Evolutionary conservation across 2,329 filamentous ascomycete genomes (phyloP), one percentile per base, ranked within the genome.

Genomic region (Sporothrix protearum): DNA sequence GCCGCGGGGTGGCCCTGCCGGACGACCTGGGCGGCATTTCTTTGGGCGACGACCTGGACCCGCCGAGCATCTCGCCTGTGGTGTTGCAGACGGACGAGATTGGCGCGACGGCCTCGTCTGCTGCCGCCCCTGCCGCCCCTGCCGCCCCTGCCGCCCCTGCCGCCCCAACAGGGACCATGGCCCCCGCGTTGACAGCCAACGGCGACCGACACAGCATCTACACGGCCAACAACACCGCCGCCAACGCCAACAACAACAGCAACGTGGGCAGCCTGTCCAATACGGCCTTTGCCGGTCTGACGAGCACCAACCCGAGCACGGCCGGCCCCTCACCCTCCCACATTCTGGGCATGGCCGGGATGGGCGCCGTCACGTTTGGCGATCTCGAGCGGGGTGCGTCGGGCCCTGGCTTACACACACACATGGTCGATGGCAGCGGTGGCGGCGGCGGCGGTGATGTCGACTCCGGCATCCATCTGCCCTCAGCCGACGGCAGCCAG

Each of bases 381-480:
- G 55, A 61, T 12, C 28, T 69, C 22, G 39, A 57, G 25, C 36
- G 22, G 8, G 36, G 22, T 3, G 51, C 49, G 1, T 45, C 55
- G 10, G 16, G 53, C 7, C 14, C 33, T 9, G 55, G 39, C 4
- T 30, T 33, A 10, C 36, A 16, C 14, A 12, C 57, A 8, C 57
- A 25, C 57, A 42, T 63, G 57, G n/a, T 63, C 6, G 57, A 63
- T n/a, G 57, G 57, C 19, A 42, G 57, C 14, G 57, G 55, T 6
- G 55, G 55, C 16, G 57, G 55, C 28, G 55, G 30, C 1, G 55
- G 55, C 16, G 28, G 55, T 3, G 70, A 73, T 19, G 30, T 72
- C 39, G 72, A 73, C 53, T 69, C 73, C 47, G 64, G 28, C 14
- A 49, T 71, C n/a, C 64, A 73, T 10, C 19, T 75, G 9, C 19